A percentile compares a stretch with the other conserved stretches of the same genome.
These are phyloP conservation scores for Alternaria sp. DNA, from an alignment of 2,329 filamentous ascomycete genomes.

Conservation along the genomic window DNA sequence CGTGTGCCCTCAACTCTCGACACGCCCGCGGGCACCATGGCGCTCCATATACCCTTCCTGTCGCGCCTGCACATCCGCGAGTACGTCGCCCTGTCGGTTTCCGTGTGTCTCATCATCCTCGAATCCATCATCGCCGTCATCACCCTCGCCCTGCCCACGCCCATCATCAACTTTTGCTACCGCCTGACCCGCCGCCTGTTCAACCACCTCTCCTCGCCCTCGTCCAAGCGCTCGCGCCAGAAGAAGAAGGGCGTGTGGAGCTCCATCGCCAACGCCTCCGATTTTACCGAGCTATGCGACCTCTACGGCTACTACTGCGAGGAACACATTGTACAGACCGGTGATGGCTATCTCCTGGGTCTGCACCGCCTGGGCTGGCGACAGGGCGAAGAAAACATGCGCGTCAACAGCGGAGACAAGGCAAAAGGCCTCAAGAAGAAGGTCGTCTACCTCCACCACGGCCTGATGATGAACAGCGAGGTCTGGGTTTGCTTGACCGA, in stretches of 20 bases:
- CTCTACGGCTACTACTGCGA: conserved; percentile 92
- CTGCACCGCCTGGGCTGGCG: conserved; percentile 86
- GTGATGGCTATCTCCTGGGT: conserved; percentile 90
- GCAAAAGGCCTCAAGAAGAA: conserved; percentile 71
- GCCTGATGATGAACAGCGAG: conserved; percentile 97
- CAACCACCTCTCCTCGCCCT: conserved; percentile 76
- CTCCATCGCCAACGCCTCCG: conserved; percentile 84
- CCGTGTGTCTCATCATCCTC: conserved; percentile 81
- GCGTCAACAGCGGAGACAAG: conserved; percentile 75
- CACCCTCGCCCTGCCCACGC: conserved; percentile 84
- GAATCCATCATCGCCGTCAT: conserved; percentile 85
- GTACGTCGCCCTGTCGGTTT: conserved; percentile 85
- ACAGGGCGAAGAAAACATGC: conserved; percentile 79
- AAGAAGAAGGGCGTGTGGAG: conserved; percentile 76
- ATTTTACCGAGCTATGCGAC: conserved; percentile 93
- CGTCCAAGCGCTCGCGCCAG: conserved; percentile 71
- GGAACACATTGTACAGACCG: conserved; percentile 94
- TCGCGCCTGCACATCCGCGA: conserved; percentile 71
- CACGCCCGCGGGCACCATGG: conserved; percentile 38
- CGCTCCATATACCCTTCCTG: conserved; percentile 68
- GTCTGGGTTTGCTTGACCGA: conserved; percentile 97
- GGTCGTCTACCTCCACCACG: conserved; percentile 94
- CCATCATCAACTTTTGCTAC: conserved; percentile 84
- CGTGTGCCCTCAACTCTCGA: neutral
- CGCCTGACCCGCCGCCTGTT: conserved; percentile 82